These are phyloP conservation scores for Aspergillus sergii DNA, from an alignment of 2,329 filamentous ascomycete species.

Conservation along the genomic window DNA sequence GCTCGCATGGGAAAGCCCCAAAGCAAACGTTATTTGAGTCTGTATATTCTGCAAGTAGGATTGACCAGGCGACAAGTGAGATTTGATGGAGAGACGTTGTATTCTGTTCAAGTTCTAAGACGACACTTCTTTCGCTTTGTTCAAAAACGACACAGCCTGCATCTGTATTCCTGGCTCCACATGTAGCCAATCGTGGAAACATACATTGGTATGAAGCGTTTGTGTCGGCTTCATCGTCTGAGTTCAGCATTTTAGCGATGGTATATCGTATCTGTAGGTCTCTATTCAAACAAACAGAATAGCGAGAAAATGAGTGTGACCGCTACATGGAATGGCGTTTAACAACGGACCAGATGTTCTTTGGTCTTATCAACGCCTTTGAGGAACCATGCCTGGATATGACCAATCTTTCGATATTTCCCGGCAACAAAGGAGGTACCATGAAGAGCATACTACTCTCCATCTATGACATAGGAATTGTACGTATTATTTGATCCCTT, in stretches of 20 bases:
- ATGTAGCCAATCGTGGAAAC: too few relatives aligned
- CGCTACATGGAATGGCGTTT: not conserved
- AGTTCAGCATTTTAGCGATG: not conserved
- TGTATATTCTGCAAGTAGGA: not conserved
- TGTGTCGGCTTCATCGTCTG: not conserved
- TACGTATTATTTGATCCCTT: not conserved
- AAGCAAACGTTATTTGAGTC: not conserved
- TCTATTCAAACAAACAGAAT: not conserved
- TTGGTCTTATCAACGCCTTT: not conserved
- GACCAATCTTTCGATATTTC: not conserved
- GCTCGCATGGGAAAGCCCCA: not conserved
- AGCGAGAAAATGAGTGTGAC: not conserved
- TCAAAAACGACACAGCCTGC: not conserved
- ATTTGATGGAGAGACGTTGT: not conserved
- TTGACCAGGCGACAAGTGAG: not conserved
- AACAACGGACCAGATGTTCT: too few relatives aligned
- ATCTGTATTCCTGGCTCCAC: not conserved
- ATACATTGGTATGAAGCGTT: too few relatives aligned
- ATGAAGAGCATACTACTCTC: not conserved
- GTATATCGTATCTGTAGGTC: not conserved
- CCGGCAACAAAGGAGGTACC: not conserved
- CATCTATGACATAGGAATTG: not conserved
- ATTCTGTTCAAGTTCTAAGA: not conserved
- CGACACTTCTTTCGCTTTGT: not conserved
- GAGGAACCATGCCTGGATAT: not conserved